Evolutionary conservation across 139 green algal species (phyloP), one percentile per base, ranked within the genome.

Genomic region (Coccomyxa sp.): DNA sequence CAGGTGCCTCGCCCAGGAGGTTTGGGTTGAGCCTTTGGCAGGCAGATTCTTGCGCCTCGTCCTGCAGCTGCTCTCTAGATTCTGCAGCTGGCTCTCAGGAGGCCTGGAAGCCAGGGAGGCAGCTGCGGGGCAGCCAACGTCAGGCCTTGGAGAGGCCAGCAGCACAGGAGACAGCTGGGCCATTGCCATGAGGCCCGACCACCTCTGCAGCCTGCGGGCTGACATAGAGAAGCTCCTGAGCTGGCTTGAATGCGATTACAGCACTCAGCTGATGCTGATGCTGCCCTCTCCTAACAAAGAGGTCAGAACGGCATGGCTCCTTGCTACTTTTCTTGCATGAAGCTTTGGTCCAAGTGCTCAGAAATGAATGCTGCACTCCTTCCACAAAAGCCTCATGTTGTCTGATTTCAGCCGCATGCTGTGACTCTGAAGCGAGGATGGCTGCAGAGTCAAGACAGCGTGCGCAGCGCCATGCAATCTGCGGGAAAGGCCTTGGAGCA

Each of bases 1-100:
- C 72, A 82, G 87, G 10, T 88, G 80, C 73, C 75, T 83, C 29
- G 75, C 70, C 31, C 75, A 87, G 12, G 82, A 90, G 6, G 87
- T 94, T 2, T 97, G 91, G 74, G 80, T 98, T 55, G 80, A 81
- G 12, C 85, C 83, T 1, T 85, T 97, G 9, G 87, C 89, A 2
- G 94, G 98, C 84, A 91, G 88, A 33, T 97, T 98, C 75, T 31
- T 94, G 37, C 78, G 86, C 9, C 87, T 98, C 16, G 84, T 83
- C 10, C 84, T 95, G 72, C 93, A 98, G 86, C 83, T 98, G 68
- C 50, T 94, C 37, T 78, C 88, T 24, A 88, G 95, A 0, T 98
- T 94, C 83, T 70, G 73, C 33, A 72, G 80, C 4, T 97, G 92
- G 93, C 40, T 94, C 10, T 18, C 12, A 1, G 78, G 68, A 0